Evolutionary conservation across 2,329 filamentous ascomycete species (phyloP).

Genomic region (Juglanconis juglandina): DNA sequence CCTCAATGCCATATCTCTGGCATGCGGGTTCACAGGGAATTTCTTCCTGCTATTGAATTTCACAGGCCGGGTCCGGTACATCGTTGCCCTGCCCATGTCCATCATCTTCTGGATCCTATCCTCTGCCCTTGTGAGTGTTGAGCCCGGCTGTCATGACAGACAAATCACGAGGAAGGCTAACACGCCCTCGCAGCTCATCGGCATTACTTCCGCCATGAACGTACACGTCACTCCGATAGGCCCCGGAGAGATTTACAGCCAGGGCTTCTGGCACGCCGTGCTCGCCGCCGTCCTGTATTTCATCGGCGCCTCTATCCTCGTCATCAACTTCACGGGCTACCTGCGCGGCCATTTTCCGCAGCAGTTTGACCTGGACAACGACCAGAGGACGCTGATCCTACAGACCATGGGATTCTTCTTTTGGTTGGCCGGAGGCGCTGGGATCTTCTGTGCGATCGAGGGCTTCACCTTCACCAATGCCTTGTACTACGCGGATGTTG

Average conservation of each 20-base stretch:
- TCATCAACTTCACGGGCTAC: slow-evolving; percentile 77
- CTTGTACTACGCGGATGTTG: slow-evolving; percentile 75
- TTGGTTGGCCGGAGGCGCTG: slow-evolving; percentile 75
- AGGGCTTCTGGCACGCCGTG: slow-evolving; percentile 84
- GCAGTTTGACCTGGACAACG: slow-evolving; percentile 73
- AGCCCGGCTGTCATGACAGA: neutral
- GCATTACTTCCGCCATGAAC: slow-evolving; percentile 55
- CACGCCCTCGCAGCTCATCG: slow-evolving; percentile 44
- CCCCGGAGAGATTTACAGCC: slow-evolving; percentile 61
- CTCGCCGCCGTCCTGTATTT: slow-evolving; percentile 79
- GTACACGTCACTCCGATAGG: slow-evolving; percentile 38
- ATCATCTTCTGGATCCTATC: slow-evolving; percentile 60
- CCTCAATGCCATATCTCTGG: slow-evolving; percentile 62
- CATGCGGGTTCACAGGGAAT: slow-evolving; percentile 63
- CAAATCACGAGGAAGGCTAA: slow-evolving; percentile 6
- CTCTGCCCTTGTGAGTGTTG: slow-evolving; percentile 49
- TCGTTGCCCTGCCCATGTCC: slow-evolving; percentile 63
- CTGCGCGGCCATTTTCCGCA: slow-evolving; percentile 66
- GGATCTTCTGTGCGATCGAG: slow-evolving; percentile 70
- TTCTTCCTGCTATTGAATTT: slow-evolving; percentile 68
- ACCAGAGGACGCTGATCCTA: slow-evolving; percentile 82
- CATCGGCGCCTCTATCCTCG: slow-evolving; percentile 70
- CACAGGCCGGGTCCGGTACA: slow-evolving; percentile 62
- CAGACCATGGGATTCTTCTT: slow-evolving; percentile 83
- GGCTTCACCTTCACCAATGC: slow-evolving; percentile 74